A percentile compares a stretch with the other conserved stretches of the same genome.
Conservation (phyloP, 176 grass and related monocot genomes). For the Oryza punctata region DNA sequence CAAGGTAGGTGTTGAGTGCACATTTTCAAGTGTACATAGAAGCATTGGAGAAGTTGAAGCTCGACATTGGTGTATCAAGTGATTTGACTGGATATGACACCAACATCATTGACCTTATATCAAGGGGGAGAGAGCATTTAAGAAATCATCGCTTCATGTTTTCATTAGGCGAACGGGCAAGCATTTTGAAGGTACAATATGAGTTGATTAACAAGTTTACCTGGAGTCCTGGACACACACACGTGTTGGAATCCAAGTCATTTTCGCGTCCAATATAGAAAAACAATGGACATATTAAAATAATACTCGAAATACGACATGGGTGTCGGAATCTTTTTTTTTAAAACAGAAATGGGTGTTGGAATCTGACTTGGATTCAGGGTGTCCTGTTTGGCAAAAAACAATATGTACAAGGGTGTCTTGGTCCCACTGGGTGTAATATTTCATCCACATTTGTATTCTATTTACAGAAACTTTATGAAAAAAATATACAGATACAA, state of each 20-base stretch:
- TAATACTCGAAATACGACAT: neutral
- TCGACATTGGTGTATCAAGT: conserved; percentile 59
- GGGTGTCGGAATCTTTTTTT: neutral
- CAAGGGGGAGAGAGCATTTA: conserved; percentile 63
- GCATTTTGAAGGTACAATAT: conserved; percentile 78
- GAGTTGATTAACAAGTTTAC: neutral
- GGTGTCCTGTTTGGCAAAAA: neutral
- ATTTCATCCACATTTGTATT: neutral
- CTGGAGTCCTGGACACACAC: neutral
- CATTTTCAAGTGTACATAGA: conserved; percentile 79
- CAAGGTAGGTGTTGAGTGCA: conserved; percentile 65
- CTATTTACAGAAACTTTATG: conserved; percentile 19
- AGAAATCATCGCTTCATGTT: conserved; percentile 74
- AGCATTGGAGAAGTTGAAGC: conserved; percentile 70
- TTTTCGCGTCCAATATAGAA: neutral
- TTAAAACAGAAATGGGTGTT: no score
- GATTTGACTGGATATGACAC: conserved; percentile 66
- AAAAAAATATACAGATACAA: no score
- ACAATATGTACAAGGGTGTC: neutral
- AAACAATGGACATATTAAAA: neutral
- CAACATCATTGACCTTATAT: conserved; percentile 55
- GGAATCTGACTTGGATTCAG: neutral
- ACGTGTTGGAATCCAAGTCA: neutral
- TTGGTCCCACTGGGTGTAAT: neutral
- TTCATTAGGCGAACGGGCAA: conserved; percentile 80